These are phyloP conservation scores for Globisporangium apiculatum DNA, from an alignment of 352 stramenopile species.

Conservation along the genomic window DNA sequence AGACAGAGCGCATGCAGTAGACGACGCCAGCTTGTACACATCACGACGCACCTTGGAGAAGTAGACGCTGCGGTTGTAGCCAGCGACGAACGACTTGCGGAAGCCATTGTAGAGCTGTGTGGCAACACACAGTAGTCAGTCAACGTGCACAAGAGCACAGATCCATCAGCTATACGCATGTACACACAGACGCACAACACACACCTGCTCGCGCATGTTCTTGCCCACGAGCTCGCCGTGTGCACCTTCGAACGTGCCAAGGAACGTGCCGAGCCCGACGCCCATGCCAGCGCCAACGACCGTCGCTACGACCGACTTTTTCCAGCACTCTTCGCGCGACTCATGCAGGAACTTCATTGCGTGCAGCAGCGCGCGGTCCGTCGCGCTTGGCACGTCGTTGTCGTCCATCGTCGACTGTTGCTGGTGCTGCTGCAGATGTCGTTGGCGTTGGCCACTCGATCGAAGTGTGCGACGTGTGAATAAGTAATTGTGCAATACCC, in stretches of 20 bases:
- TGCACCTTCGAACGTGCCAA: slow-evolving; percentile 83
- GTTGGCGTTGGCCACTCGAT: neutral
- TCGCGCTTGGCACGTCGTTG: slow-evolving; percentile 12
- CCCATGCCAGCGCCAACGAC: slow-evolving; percentile 70
- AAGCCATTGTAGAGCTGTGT: slow-evolving; percentile 78
- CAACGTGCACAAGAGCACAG: no score
- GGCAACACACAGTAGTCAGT: no score
- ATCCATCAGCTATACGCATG: neutral
- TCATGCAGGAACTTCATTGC: slow-evolving; percentile 72
- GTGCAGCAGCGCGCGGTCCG: slow-evolving; percentile 33
- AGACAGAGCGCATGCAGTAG: neutral
- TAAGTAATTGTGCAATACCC: no score
- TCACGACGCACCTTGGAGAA: slow-evolving; percentile 56
- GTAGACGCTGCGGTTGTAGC: slow-evolving; percentile 80
- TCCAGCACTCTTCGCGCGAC: slow-evolving; percentile 76
- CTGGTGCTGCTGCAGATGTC: neutral
- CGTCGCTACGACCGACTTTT: slow-evolving; percentile 75
- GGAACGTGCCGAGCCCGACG: slow-evolving; percentile 76
- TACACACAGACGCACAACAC: neutral
- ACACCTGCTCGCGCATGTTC: slow-evolving; percentile 80
- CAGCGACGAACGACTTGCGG: slow-evolving; percentile 69
- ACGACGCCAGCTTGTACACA: neutral
- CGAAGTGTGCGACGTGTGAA: neutral
- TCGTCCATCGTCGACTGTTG: slow-evolving; percentile 4
- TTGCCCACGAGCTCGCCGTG: slow-evolving; percentile 80